Base-by-base conservation (phyloP, 1,284 basidiomycete genomes). In the Leccinum fallax region DNA sequence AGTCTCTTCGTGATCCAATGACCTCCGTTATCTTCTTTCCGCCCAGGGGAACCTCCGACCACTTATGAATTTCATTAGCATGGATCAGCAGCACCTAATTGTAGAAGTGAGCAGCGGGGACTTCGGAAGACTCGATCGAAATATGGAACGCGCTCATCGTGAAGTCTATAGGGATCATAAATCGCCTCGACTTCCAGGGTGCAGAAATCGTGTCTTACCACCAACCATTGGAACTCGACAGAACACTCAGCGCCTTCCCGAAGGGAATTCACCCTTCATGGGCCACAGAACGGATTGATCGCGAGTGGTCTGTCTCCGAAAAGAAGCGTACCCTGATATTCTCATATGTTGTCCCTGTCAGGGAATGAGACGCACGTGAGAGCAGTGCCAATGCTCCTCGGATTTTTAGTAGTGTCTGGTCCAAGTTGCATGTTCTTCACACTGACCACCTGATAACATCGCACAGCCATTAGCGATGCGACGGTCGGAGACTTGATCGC, bases 361-460 rank as follows among this genome's bases (percentile, higher is more conserved):
- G 69, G 59, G 64, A 69, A 58, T 69, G 69, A 74, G 71, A 55
- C 73, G 77, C 69, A 72, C 80, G 66, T 68, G 79, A 68, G 70
- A 79, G 66, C 69, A 78, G 59, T 51, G 73, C 69, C 13, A 71
- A 72, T 21, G 73, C 72, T 57, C 80, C 81, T 68, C 77, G 78
- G 67, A 77, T 66, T 60, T 76, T 72, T 48, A 81, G 76, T 57
- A 81, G 70, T 40, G 70, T 71, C 67, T 80, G 80, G 28, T 78
- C 79, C 52, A 80, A 65, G 21, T 72, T 73, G 10, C 65, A 83
- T 75, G 65, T 81, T 80, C 61, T 77, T 78, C 58, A 67, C 62
- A 79, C 79, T 73, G 70, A 48, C 78, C 80, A 34, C 78, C 78
- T 38, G 77, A 77, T 68, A 82, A 81, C 61, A 83, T 84, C 84